A percentile compares a stretch with the other conserved stretches of the same genome.
phyloP scores from a whole-genome alignment of 352 stramenopile species.

The Phytophthora citricola region DNA sequence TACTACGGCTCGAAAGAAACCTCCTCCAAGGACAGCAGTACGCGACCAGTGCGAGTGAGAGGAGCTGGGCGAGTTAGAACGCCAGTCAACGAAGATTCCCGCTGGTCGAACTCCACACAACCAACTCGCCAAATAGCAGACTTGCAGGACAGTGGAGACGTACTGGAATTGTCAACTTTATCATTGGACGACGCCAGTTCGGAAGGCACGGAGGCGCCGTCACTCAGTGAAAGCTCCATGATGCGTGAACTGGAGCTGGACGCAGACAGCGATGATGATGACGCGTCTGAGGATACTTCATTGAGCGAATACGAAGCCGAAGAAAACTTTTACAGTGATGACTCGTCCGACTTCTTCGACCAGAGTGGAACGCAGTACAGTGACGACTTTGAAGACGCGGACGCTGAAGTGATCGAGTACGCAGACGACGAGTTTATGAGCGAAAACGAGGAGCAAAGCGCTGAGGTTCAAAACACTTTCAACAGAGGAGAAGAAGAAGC shows the following conservation, averaged over 20 bases:
- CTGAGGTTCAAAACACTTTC: background rate
- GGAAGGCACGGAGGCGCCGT: slow-evolving; percentile 26
- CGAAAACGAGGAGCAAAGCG: slow-evolving; percentile 40
- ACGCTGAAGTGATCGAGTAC: slow-evolving; percentile 85
- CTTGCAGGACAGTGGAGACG: slow-evolving; percentile 29
- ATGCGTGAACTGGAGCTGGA: slow-evolving; percentile 64
- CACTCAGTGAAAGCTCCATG: slow-evolving; percentile 67
- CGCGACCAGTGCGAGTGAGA: slow-evolving; percentile 8
- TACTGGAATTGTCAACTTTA: slow-evolving; percentile 32
- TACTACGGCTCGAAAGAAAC: slow-evolving; percentile 57
- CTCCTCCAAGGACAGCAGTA: slow-evolving; percentile 19
- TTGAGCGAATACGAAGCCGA: slow-evolving; percentile 79
- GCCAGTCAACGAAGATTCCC: slow-evolving; percentile 1
- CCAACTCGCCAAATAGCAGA: slow-evolving; percentile 1
- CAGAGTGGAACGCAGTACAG: slow-evolving; percentile 79
- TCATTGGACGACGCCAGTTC: slow-evolving; percentile 40
- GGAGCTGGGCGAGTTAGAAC: slow-evolving; percentile 6
- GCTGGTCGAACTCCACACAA: slow-evolving; percentile 13
- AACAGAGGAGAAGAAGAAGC: slow-evolving; percentile 10
- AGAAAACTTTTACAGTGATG: slow-evolving; percentile 88
- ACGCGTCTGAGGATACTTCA: slow-evolving; percentile 54
- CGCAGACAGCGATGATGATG: slow-evolving; percentile 51
- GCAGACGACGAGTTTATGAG: slow-evolving; percentile 66
- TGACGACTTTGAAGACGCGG: slow-evolving; percentile 82
- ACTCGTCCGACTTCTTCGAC: slow-evolving; percentile 73